Base-by-base conservation (phyloP, 768 basidiomycete genomes). In the Pseudohyphozyma bogoriensis region DNA sequence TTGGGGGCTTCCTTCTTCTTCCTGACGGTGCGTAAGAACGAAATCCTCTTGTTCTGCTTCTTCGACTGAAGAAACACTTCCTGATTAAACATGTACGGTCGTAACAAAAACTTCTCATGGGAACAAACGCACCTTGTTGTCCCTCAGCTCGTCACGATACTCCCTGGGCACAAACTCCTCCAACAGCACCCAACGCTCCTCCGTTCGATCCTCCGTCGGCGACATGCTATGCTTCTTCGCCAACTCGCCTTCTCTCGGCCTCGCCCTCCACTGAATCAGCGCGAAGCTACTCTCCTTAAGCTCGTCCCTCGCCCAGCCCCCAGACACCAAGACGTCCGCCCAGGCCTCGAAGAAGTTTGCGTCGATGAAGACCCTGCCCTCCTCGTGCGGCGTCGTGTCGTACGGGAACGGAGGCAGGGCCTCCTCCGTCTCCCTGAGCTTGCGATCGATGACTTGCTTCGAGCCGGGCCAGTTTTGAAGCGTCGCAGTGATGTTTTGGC, bases 81-180 rank as follows among this genome's bases (percentile, higher is more conserved):
- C 35, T 8, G 20, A 16, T 11, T 7, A 18, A 5, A n/a, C 4
- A 32, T 6, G 11, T 18, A n/a, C n/a, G 29, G 26, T 10, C 26
- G 22, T 24, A 51, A 15, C 2, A 35, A 0, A 13, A n/a, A n/a
- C n/a, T n/a, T n/a, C n/a, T n/a, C n/a, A 4, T 29, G 16, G 20
- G 6, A 4, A 26, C 13, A 16, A 15, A 18, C 64, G 29, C 35
- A 66, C 62, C 58, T 58, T 57, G n/a, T 58, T 60, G 24, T 65
- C 60, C 0, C 69, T 61, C 9, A 92, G 79, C 66, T 87, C 84
- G 47, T 86, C 83, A 6, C 87, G 79, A 69, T 89, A 90, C 71
- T 90, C 91, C 40, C 81, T 75, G 0, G 92, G 93, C 4, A 99
- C 89, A 57, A 89, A 87, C 73, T 97, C 95, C 74, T 99, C 91